Evolutionary conservation across 2,329 filamentous ascomycete species (phyloP), one percentile per base, ranked within the genome.

Genomic region (Ophiostoma montium): DNA sequence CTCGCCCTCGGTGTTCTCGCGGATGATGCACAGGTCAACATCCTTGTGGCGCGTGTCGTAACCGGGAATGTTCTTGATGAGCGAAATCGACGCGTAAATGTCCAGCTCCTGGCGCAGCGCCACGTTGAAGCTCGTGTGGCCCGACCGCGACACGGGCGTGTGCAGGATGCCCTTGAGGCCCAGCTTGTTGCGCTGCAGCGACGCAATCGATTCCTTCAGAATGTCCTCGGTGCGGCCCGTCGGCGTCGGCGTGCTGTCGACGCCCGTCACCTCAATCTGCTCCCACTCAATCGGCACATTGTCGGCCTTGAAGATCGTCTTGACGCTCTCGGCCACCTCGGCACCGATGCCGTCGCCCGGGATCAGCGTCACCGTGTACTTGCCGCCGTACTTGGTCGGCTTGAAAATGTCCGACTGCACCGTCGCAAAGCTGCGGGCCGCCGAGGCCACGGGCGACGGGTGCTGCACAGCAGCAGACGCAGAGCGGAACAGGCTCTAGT

Each of bases 1-100:
- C 76, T 98, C 92, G 64, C 92, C 92, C 78, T 98, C 92, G 65
- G 92, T 98, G 78, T 98, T 98, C 77, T 98, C 92, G 72, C 92
- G 92, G 71, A 98, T 95, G 70, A 98, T 95, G 81, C 89, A 95
- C 59, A 96, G 80, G 68, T 98, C 92, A 67, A 98, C 86, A 69
- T 92, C 79, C 70, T 94, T 84, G 78, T 98, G 92, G 67, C 92
- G 87, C 56, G 92, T 98, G 71, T 92, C 72, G 76, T 96, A 95
- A 63, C 92, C 92, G 61, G 92, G 92, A 63, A 98, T 96, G 77
- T 98, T 98, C 84, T 96, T 96, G 77, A 98, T 89, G 59, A 96
- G 78, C 63, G 88, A 86, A 66, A 98, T 92, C 58, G 86, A 94
- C 66, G 92, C 92, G 73, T 96, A 98, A 70, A 98, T 96, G 72